phyloP scores from a whole-genome alignment of 2,329 filamentous ascomycete species.

The Colletotrichum viniferum region DNA sequence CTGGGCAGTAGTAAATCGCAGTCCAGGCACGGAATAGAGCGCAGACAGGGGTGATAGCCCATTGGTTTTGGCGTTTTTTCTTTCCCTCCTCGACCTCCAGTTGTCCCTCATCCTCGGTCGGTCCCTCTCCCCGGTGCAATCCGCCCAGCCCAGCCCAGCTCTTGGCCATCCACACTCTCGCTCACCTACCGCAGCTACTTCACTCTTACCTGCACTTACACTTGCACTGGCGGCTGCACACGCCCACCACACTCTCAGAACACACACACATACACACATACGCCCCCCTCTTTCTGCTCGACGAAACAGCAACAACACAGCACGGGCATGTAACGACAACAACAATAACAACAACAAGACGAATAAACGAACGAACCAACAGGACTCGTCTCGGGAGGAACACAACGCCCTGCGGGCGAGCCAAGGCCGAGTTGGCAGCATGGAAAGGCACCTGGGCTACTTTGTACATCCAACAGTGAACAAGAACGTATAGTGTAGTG shows the following conservation, averaged over 20 bases:
- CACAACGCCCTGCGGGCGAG: slow-evolving; percentile 7
- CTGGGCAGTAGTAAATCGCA: slow-evolving; percentile 3
- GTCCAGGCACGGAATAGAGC: neutral
- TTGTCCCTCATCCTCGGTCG: neutral
- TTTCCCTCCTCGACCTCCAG: neutral
- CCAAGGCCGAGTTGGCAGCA: neutral
- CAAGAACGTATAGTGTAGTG: neutral
- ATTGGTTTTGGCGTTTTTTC: neutral
- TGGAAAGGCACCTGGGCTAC: neutral
- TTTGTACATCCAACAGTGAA: neutral
- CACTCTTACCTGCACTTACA: neutral
- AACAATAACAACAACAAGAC: too few species aligned
- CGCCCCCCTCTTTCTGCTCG: neutral
- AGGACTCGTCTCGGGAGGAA: too few species aligned
- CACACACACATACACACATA: neutral
- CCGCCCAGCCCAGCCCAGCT: neutral
- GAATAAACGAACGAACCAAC: too few species aligned
- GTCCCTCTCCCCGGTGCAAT: neutral
- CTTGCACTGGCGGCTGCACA: neutral
- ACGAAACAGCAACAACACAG: neutral
- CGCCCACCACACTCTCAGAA: neutral
- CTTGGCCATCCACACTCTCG: neutral
- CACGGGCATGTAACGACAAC: too few species aligned
- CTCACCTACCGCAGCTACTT: too few species aligned
- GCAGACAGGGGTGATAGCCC: neutral